Conservation (phyloP, 208 protist species). For the Wallacemonas sp. region DNA sequence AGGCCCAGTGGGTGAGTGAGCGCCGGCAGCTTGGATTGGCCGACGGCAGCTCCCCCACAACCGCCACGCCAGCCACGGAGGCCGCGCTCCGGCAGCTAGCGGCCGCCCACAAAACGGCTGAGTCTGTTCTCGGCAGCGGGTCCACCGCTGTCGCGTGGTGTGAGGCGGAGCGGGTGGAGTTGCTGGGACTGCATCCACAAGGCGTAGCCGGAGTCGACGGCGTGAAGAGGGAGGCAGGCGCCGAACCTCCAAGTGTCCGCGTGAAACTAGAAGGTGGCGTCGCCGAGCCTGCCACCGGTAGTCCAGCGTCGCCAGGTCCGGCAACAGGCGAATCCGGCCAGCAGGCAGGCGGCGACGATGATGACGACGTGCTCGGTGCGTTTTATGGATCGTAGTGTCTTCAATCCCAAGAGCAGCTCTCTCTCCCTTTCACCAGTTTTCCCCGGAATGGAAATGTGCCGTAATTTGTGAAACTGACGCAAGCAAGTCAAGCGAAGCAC, state of each 20-base stretch:
- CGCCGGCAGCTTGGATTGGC: slow-evolving; percentile 8
- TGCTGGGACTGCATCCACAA: slow-evolving; percentile 25
- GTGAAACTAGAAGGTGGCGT: slow-evolving; percentile 33
- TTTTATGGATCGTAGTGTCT: slow-evolving; percentile 19
- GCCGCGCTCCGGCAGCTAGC: slow-evolving; percentile 23
- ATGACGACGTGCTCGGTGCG: slow-evolving; percentile 52
- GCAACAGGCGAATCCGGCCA: neutral
- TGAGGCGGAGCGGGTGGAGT: slow-evolving; percentile 40
- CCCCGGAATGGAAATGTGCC: no score
- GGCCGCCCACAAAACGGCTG: slow-evolving; percentile 38
- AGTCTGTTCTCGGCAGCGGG: slow-evolving; percentile 39
- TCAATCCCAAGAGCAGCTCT: neutral
- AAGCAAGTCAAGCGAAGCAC: no score
- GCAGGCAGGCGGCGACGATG: slow-evolving; percentile 13
- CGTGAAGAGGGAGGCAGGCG: neutral
- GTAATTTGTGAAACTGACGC: no score
- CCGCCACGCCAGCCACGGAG: neutral
- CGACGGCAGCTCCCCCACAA: neutral
- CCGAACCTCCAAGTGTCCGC: neutral
- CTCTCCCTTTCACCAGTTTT: no score
- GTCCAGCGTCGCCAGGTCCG: neutral
- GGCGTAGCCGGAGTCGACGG: neutral
- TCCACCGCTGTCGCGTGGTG: slow-evolving; percentile 51
- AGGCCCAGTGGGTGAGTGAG: slow-evolving; percentile 45
- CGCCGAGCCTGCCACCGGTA: neutral